Conservation (phyloP, 192 early-diverging fungal species). For the Funneliformis mosseae region DNA sequence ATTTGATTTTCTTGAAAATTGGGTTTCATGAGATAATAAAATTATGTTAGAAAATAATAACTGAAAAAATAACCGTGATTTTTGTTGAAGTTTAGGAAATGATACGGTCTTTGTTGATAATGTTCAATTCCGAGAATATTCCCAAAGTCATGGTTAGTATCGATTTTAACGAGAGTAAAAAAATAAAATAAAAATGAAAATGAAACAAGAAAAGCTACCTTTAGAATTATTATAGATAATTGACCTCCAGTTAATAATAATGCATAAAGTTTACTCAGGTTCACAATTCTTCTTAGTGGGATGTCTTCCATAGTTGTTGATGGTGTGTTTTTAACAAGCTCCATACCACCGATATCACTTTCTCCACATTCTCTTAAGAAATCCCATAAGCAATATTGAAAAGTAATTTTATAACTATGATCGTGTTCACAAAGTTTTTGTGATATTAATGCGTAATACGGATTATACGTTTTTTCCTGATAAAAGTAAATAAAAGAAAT, state of each 20-base stretch:
- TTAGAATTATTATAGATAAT: slow-evolving; percentile 76
- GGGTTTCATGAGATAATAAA: slow-evolving; percentile 46
- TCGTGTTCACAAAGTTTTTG: slow-evolving; percentile 76
- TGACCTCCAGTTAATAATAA: slow-evolving; percentile 70
- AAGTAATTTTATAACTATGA: slow-evolving; percentile 85
- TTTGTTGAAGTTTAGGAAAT: neutral
- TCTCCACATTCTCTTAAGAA: slow-evolving; percentile 84
- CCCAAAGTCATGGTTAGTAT: neutral
- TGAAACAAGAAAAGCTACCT: slow-evolving; percentile 32
- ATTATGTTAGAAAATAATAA: slow-evolving; percentile 65
- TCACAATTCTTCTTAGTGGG: slow-evolving; percentile 73
- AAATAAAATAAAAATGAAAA: too few relatives aligned
- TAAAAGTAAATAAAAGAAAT: slow-evolving; percentile 13
- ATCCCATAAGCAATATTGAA: slow-evolving; percentile 97
- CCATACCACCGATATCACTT: slow-evolving; percentile 74
- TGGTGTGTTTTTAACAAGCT: slow-evolving; percentile 44
- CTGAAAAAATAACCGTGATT: neutral
- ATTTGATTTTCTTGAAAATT: slow-evolving; percentile 8
- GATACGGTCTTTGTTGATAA: neutral
- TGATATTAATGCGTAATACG: slow-evolving; percentile 89
- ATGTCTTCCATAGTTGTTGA: slow-evolving; percentile 47
- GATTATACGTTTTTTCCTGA: slow-evolving; percentile 88
- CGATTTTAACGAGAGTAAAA: neutral
- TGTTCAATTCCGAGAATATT: slow-evolving; percentile 24
- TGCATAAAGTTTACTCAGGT: slow-evolving; percentile 86